These are phyloP conservation scores for Zarea fungicola DNA, from an alignment of 2,329 filamentous ascomycete species.

Conservation along the genomic window DNA sequence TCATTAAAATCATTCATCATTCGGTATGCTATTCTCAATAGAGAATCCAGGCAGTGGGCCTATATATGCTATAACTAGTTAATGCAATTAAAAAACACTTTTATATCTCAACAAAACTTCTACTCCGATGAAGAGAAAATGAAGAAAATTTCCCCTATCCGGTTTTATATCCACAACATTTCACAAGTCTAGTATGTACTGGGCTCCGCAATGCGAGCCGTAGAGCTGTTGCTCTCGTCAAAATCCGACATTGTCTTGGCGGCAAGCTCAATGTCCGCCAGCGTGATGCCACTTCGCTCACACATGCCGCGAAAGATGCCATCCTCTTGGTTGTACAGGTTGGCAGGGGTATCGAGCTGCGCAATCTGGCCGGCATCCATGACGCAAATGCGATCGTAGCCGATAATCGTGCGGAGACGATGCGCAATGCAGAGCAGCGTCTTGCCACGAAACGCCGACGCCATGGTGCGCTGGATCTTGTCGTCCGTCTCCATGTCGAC, in stretches of 20 bases:
- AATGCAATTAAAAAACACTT: too few species aligned
- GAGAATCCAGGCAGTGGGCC: too few species aligned
- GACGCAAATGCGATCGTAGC: conserved; percentile 92
- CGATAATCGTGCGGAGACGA: conserved; percentile 83
- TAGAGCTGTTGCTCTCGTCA: conserved; percentile 1
- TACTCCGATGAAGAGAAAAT: too few species aligned
- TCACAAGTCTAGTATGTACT: background rate
- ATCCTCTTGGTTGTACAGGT: conserved; percentile 61
- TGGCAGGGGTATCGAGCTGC: conserved; percentile 73
- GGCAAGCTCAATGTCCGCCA: conserved; percentile 48
- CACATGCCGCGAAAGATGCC: conserved; percentile 90
- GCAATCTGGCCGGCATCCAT: conserved; percentile 89
- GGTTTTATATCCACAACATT: background rate
- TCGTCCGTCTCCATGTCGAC: conserved; percentile 97
- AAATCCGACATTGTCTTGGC: conserved; percentile 21
- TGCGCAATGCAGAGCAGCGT: conserved; percentile 92
- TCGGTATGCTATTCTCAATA: too few species aligned
- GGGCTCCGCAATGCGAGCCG: background rate
- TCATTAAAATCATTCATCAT: too few species aligned
- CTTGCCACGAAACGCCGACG: conserved; percentile 75
- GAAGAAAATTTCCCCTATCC: too few species aligned
- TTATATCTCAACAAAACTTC: too few species aligned
- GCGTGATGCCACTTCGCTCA: conserved; percentile 71
- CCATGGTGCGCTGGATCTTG: conserved; percentile 89
- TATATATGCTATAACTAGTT: too few species aligned